A percentile compares a stretch with the other conserved stretches of the same genome.
Evolutionary conservation across 495 filamentous ascomycete species (phyloP).

Genomic region (Podospora tetraspora): DNA sequence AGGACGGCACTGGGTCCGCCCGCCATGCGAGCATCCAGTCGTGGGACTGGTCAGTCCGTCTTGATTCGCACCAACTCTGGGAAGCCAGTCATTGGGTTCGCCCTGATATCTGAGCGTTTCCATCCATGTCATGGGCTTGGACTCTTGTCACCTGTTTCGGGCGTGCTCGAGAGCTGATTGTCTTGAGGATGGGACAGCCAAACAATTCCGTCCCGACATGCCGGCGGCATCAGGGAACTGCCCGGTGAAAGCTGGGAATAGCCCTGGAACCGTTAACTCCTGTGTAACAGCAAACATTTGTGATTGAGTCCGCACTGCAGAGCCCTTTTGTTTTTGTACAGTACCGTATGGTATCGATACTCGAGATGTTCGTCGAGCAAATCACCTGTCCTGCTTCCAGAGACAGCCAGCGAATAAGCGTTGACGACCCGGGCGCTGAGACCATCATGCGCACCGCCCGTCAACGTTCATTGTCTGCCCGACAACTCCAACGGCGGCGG

Average conservation of each 20-base stretch:
- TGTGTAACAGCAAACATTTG: background rate
- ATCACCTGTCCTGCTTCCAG: background rate
- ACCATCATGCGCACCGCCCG: background rate
- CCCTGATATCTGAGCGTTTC: background rate
- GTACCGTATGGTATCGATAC: constrained; percentile 1
- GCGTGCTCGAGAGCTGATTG: background rate
- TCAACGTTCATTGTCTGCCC: background rate
- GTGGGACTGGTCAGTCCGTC: constrained; percentile 13
- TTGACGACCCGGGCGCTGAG: constrained; percentile 3
- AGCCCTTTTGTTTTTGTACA: background rate
- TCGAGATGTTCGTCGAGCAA: background rate
- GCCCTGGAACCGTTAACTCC: background rate
- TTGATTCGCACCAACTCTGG: background rate
- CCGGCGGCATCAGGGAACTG: background rate
- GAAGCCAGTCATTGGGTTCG: background rate
- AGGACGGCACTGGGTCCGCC: constrained; percentile 3
- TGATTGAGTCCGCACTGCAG: background rate
- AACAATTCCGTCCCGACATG: background rate
- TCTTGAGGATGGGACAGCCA: background rate
- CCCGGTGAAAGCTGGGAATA: background rate
- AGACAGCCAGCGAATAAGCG: constrained; percentile 1
- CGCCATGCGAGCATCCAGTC: constrained; percentile 10
- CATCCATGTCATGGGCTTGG: background rate
- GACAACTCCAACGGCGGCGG: constrained; percentile 12
- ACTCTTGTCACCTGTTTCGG: background rate